Evolutionary conservation across 2,329 filamentous ascomycete genomes (phyloP), one percentile per base, ranked within the genome.

Genomic region (Monilinia vaccinii-corymbosi): DNA sequence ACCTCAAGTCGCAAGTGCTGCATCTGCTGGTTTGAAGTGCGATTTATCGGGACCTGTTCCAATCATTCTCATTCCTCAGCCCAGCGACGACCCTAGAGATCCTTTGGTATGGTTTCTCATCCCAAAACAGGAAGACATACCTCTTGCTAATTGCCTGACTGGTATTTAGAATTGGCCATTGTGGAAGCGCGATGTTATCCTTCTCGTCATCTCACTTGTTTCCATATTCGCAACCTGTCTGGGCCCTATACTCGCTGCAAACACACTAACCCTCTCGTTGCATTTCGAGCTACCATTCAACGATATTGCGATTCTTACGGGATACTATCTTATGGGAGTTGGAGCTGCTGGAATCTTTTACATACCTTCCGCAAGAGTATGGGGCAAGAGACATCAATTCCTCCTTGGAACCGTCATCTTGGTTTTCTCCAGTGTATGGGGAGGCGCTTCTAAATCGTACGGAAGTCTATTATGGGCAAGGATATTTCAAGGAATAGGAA

Each of bases 331-430:
- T 23, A 82, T 92, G 32, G 93, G 91, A 23, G 88, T 91, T 3
- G 91, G 90, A 13, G 77, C 91, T 16, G 87, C 88, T 1, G 91
- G 89, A 55, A 84, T 94, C 72, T 79, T 97, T 65, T 92, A 92
- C 73, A 91, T 97, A 3, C 89, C 93, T 0, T 89, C 87, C 0
- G 91, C 89, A 23, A 84, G 92, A 60, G 87, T 97, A 64, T 97
- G 90, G 89, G 93, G 93, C 44, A 97, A 96, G 74, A 82, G 92
- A 45, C 93, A 97, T 76, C 76, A 91, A 18, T 97, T 96, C 72
- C 75, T 97, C 31, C 68, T 95, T 2, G 91, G 91, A 9, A 85
- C 86, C 49, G 65, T 89, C 51, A 79, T 96, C 61, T 79, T 96
- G 67, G 81, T 95, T 46, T 77, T 81, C 47, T 88, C 87, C 60